Evolutionary conservation across 139 green algal species (phyloP).

Genomic region (Volvox reticuliferus): DNA sequence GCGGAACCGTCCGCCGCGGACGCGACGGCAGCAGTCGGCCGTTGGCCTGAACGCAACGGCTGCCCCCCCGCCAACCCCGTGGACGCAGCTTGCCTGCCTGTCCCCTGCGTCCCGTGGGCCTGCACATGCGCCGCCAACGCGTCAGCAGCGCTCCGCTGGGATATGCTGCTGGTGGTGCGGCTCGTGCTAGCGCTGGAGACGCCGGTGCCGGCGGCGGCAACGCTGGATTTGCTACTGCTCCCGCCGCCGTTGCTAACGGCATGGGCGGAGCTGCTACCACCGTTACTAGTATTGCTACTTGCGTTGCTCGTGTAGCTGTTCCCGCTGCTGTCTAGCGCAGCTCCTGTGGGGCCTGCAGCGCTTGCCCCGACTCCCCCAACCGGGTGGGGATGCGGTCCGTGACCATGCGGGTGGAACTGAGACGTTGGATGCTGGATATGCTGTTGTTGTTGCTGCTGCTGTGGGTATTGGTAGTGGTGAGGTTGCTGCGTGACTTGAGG

Average conservation of each 20-base stretch:
- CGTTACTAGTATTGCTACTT: conserved; percentile 39
- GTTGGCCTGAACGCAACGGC: neutral
- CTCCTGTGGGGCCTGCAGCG: neutral
- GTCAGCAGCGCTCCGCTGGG: neutral
- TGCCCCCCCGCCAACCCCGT: neutral
- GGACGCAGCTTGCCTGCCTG: too few relatives aligned
- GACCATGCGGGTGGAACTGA: neutral
- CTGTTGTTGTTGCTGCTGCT: neutral
- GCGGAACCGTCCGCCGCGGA: too few relatives aligned
- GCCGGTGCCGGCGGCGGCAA: neutral
- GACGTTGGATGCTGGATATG: neutral
- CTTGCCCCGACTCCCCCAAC: neutral
- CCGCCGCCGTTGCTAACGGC: conserved; percentile 5
- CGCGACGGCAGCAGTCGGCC: too few relatives aligned
- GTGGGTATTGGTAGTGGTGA: neutral
- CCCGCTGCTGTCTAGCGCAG: neutral
- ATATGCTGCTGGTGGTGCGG: conserved; percentile 24
- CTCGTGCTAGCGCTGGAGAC: conserved; percentile 26
- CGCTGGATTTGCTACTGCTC: conserved; percentile 3
- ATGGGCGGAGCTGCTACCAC: neutral
- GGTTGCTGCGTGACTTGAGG: neutral
- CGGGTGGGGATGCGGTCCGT: conserved; percentile 1
- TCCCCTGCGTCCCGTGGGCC: neutral
- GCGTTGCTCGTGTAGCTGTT: conserved; percentile 20
- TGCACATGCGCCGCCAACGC: neutral